These are phyloP conservation scores for Amniculicola lignicola DNA, from an alignment of 495 filamentous ascomycete species.

Conservation along the genomic window DNA sequence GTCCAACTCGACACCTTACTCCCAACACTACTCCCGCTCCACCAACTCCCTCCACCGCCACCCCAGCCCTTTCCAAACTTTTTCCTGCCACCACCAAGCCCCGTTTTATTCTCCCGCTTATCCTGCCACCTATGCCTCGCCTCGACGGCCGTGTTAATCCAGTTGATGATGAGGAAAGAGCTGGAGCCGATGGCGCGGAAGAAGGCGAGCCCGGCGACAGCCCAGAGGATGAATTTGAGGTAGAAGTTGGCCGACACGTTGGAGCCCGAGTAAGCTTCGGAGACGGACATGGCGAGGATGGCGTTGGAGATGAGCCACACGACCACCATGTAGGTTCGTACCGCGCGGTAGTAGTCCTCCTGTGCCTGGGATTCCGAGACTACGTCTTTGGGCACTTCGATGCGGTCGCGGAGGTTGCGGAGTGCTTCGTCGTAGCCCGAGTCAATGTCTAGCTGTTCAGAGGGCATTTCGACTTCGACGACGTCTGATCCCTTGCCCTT, in stretches of 20 bases:
- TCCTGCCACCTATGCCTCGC: constrained; percentile 62
- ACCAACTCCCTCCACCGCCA: constrained; percentile 37
- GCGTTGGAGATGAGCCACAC: constrained; percentile 92
- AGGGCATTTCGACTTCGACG: constrained; percentile 93
- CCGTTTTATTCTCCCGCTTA: constrained; percentile 25
- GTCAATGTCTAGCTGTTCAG: constrained; percentile 97
- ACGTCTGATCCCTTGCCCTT: constrained; percentile 62
- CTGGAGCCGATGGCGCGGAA: constrained; percentile 80
- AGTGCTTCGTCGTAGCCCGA: constrained; percentile 95
- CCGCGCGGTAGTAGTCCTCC: constrained; percentile 97
- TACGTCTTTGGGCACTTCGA: constrained; percentile 66
- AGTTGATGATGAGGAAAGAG: constrained; percentile 75
- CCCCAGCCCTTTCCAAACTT: constrained; percentile 16
- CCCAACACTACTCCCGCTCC: constrained; percentile 37
- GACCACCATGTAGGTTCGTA: constrained; percentile 98
- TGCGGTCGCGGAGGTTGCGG: constrained; percentile 87
- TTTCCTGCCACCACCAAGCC: constrained; percentile 21
- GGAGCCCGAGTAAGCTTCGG: constrained; percentile 72
- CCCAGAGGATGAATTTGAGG: constrained; percentile 88
- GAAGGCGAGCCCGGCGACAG: constrained; percentile 77
- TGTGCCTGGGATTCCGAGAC: constrained; percentile 78
- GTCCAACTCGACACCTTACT: constrained; percentile 38
- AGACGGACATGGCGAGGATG: constrained; percentile 87
- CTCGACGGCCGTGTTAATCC: constrained; percentile 81
- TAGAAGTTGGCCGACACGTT: constrained; percentile 82